phyloP scores from a whole-genome alignment of 2,329 filamentous ascomycete genomes.

The Ophiosphaerella korrae region DNA sequence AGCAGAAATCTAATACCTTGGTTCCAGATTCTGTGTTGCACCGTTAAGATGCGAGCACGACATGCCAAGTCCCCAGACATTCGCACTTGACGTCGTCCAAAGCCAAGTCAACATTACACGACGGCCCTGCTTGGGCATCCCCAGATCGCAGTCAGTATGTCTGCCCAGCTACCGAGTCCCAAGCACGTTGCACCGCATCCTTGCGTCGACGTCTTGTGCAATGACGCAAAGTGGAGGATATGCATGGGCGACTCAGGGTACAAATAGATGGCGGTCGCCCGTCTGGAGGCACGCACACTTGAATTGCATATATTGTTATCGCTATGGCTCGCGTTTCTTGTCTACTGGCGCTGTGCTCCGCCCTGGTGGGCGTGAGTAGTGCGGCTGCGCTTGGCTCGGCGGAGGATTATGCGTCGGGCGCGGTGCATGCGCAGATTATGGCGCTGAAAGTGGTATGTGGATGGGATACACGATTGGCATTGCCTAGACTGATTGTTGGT shows the following conservation, averaged over 20 bases:
- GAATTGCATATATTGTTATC: neutral
- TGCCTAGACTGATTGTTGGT: constrained; percentile 5
- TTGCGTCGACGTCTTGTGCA: neutral
- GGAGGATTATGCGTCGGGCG: constrained; percentile 42
- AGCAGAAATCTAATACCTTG: neutral
- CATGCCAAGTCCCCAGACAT: neutral
- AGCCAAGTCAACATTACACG: neutral
- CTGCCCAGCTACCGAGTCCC: too few species aligned
- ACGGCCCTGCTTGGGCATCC: neutral
- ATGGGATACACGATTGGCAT: neutral
- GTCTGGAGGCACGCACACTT: neutral
- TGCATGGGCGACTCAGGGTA: neutral
- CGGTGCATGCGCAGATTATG: constrained; percentile 43
- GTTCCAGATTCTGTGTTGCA: too few species aligned
- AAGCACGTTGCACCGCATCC: neutral
- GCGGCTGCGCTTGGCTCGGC: constrained; percentile 29
- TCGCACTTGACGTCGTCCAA: neutral
- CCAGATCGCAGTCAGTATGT: too few species aligned
- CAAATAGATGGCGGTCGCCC: neutral
- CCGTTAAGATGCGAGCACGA: too few species aligned
- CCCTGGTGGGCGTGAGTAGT: constrained; percentile 24
- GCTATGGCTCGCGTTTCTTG: constrained; percentile 20
- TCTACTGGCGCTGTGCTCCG: constrained; percentile 20
- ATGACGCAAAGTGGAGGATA: neutral
- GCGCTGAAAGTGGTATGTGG: constrained; percentile 34